Evolutionary conservation across 164 flowering plant species (phyloP).

Genomic region (Macadamia tetraphylla): DNA sequence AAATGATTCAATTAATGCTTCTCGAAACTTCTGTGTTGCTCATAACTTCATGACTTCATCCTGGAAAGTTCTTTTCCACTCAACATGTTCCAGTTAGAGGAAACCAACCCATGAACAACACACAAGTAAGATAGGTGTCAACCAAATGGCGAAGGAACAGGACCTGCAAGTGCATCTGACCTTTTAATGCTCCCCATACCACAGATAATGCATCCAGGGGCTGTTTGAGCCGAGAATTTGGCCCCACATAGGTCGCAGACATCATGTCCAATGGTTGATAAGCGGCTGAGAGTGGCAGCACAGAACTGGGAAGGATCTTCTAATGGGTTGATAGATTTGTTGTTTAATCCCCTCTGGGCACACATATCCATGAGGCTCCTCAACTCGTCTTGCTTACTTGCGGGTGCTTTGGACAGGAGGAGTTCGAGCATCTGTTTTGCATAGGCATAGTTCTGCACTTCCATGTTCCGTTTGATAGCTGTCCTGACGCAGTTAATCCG

Average conservation of each 20-base stretch:
- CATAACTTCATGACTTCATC: too few species aligned
- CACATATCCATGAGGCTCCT: conserved; percentile 88
- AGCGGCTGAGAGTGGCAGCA: conserved; percentile 90
- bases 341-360: conserved; percentile 76
- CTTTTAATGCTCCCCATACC: conserved; percentile 99
- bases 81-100: neutral
- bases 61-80: neutral
- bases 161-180: conserved; percentile 73
- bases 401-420: conserved; percentile 88
- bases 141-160: conserved; percentile 92
- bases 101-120: neutral
- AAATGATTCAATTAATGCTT: too few species aligned
- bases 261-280: conserved; percentile 96
- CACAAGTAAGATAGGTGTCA: conserved; percentile 23
- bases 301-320: conserved; percentile 99
- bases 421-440: conserved; percentile 97
- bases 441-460: conserved; percentile 90
- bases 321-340: conserved; percentile 92
- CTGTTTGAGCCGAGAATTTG: conserved; percentile 80
- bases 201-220: conserved; percentile 96
- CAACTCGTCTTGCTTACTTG: conserved; percentile 91
- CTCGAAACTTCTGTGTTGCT: too few species aligned
- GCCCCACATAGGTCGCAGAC: conserved; percentile 98
- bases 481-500: conserved; percentile 92
- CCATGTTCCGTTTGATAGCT: conserved; percentile 96